Base-by-base conservation (phyloP, 345 rosid species). In the Gynandropsis gynandra region DNA sequence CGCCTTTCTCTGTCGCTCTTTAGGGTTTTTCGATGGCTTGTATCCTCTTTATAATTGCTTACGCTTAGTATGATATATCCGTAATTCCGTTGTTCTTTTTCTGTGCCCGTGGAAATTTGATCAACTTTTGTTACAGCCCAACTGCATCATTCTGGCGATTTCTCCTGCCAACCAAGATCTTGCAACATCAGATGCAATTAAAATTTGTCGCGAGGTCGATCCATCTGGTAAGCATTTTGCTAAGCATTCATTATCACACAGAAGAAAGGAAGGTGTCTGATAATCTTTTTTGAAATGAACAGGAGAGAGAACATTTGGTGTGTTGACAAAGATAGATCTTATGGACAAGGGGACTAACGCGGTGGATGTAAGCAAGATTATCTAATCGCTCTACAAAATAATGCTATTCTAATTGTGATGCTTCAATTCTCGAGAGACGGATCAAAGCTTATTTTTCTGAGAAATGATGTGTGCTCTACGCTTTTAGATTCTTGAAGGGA, bases 111-210 rank as follows among this genome's bases (percentile, higher is more conserved):
- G n/a, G n/a, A n/a, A n/a, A n/a, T 64, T 53, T 54, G 7, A 42
- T 54, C 21, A 49, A 59, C 56, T 24, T 68, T 69, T 42, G 37
- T 13, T 71, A 66, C 74, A 93, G 99, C 97, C 99, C 47, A 93
- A 93, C 70, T 81, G 89, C 78, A 71, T 93, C 64, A 93, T 93
- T 71, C 69, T 93, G 62, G 99, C 99, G 27, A 83, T 93, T 71
- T 93, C 99, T 60, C 99, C 99, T 21, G 99, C 99, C 37, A 93
- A 93, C 66, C 99, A 93, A 83, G 99, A 93, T 83, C 94, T 93
- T 47, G 99, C 99, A 46, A 93, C 99, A 11, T 93, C 95, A 6
- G 99, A 93, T 71, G 99, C 99, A 56, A 88, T 93, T 50, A 93
- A 85, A 75, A 93, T 93, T 56, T 93, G 85, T 20, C 97, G 99